A percentile compares a stretch with the other conserved stretches of the same genome.
Evolutionary conservation across 768 basidiomycete species (phyloP).

Genomic region (Russula dissimulans): DNA sequence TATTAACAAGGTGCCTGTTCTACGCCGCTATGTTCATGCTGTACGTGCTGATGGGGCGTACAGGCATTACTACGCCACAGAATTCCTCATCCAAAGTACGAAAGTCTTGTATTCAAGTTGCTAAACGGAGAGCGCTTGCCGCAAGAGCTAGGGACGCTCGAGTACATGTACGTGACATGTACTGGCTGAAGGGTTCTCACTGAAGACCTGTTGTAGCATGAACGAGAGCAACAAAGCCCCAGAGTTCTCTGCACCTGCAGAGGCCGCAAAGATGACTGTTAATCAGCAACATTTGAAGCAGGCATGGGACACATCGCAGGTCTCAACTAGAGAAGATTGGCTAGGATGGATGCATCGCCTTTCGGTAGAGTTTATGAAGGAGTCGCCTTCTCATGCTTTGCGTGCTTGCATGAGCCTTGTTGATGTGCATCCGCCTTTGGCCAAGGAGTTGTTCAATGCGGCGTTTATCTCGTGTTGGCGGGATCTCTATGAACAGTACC

Average conservation of each 20-base stretch:
- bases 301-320: conserved; percentile 84
- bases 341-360: conserved; percentile 90
- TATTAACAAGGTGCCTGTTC: conserved; percentile 72
- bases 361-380: conserved; percentile 93
- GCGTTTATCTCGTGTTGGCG: conserved; percentile 98
- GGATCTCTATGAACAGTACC: conserved; percentile 92
- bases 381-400: conserved; percentile 96
- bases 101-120: conserved; percentile 78
- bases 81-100: conserved; percentile 76
- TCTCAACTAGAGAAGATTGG: conserved; percentile 83
- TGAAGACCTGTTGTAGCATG: conserved; percentile 27
- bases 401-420: conserved; percentile 93
- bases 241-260: conserved; percentile 69
- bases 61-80: conserved; percentile 71
- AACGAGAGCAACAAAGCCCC: conserved; percentile 54
- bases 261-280: conserved; percentile 81
- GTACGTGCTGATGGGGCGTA: not conserved
- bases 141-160: conserved; percentile 69
- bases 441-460: conserved; percentile 93
- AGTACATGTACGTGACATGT: conserved; percentile 43
- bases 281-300: conserved; percentile 97
- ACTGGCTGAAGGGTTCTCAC: not conserved
- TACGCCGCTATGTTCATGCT: not conserved
- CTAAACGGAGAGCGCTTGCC: conserved; percentile 88
- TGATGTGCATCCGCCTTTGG: conserved; percentile 82